Conservation (phyloP, 2,329 filamentous ascomycete species). For the Orbilia quercus region DNA sequence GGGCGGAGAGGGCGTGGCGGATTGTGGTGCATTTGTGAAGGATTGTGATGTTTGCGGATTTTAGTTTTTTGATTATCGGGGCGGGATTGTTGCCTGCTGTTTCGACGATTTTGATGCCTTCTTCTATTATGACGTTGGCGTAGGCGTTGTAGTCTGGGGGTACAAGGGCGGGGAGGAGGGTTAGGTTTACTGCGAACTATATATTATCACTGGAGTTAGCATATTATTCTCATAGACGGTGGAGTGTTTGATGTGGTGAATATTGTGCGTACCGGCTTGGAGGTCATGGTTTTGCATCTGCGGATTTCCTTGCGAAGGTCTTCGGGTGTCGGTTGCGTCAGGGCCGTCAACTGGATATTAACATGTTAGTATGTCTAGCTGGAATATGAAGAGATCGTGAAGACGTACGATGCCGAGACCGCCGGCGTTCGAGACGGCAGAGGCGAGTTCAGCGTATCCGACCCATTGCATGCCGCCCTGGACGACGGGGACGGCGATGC, state of each 20-base stretch:
- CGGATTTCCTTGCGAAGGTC: constrained; percentile 93
- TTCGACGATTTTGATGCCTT: constrained; percentile 84
- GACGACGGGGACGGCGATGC: constrained; percentile 75
- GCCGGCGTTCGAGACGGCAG: constrained; percentile 82
- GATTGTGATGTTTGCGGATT: constrained; percentile 77
- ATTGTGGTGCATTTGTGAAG: constrained; percentile 99
- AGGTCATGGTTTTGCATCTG: constrained; percentile 81
- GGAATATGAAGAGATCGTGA: neutral
- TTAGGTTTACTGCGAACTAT: constrained; percentile 90
- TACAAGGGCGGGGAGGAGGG: constrained; percentile 86
- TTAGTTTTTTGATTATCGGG: constrained; percentile 88
- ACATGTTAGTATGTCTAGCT: neutral
- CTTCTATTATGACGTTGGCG: constrained; percentile 90
- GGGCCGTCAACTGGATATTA: constrained; percentile 73
- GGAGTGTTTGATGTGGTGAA: neutral
- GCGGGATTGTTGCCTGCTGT: constrained; percentile 91
- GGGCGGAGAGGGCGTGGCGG: constrained; percentile 86
- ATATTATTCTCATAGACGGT: too few species aligned
- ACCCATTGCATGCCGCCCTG: constrained; percentile 91
- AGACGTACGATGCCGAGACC: constrained; percentile 74
- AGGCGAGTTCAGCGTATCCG: constrained; percentile 81
- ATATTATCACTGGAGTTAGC: too few species aligned
- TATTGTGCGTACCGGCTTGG: constrained; percentile 70
- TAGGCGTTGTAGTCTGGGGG: constrained; percentile 94
- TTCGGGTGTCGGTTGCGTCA: constrained; percentile 92